Evolutionary conservation across 129 eudicot genomes (phyloP).

Genomic region (Glebionis coronaria): DNA sequence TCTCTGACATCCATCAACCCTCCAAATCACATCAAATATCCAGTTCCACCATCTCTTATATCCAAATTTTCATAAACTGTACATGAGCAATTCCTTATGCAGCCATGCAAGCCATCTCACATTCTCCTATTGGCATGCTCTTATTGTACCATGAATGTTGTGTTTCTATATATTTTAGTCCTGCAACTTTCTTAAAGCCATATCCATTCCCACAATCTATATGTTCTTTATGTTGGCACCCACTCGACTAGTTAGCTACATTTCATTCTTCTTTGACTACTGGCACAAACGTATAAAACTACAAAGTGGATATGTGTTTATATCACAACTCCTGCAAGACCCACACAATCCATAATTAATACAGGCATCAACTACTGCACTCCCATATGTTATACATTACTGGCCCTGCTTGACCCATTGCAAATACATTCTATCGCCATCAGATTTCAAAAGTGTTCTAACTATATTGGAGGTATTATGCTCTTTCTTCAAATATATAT

Average conservation of each 20-base stretch:
- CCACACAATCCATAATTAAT: conserved; percentile 35
- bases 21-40: conserved; percentile 47
- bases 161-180: conserved; percentile 33
- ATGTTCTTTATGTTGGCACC: too few species aligned
- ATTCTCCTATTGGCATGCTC: conserved; percentile 22
- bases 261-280: conserved; percentile 20
- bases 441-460: conserved; percentile 19
- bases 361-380: conserved; percentile 23
- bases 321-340: conserved; percentile 27
- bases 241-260: conserved; percentile 40
- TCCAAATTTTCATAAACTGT: conserved; percentile 34
- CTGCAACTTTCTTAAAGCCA: conserved; percentile 18
- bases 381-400: conserved; percentile 23
- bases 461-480: background rate
- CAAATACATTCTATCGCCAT: too few species aligned
- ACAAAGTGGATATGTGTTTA: conserved; percentile 24
- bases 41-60: conserved; percentile 27
- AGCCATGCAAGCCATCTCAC: conserved; percentile 26
- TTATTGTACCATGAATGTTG: conserved; percentile 17
- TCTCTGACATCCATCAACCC: conserved; percentile 34
- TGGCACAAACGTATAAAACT: conserved; percentile 34
- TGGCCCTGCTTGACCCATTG: conserved; percentile 33
- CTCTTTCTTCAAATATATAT: conserved; percentile 15
- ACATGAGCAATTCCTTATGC: conserved; percentile 50
- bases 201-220: conserved; percentile 28